Evolutionary conservation across 2,329 filamentous ascomycete species (phyloP).

Genomic region (Nemania diffusa): DNA sequence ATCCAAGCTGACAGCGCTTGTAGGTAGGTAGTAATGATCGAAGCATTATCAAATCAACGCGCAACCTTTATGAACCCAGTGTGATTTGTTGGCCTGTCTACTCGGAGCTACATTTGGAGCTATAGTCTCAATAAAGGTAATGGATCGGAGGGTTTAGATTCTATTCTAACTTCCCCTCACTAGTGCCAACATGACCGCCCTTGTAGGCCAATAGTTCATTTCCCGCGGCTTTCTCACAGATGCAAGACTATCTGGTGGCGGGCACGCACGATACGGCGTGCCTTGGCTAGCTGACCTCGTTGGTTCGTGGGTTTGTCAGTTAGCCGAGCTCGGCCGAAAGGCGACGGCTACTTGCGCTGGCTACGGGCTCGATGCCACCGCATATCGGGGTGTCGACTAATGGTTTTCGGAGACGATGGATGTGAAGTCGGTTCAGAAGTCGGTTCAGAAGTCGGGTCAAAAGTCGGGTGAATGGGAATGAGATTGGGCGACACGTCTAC

Average conservation of each 20-base stretch:
- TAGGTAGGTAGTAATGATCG: conserved; percentile 28
- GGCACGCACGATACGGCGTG: neutral
- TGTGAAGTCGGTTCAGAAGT: conserved; percentile 13
- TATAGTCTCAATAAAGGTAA: neutral
- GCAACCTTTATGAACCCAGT: neutral
- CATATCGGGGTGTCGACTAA: neutral
- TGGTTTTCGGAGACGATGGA: conserved; percentile 7
- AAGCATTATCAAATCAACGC: conserved; percentile 19
- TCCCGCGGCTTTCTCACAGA: neutral
- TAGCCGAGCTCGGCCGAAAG: conserved; percentile 29
- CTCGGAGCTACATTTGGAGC: neutral
- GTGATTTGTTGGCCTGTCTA: conserved; percentile 6
- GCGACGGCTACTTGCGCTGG: neutral
- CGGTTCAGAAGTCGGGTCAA: conserved; percentile 30
- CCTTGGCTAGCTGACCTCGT: neutral
- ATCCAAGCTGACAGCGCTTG: conserved; percentile 23
- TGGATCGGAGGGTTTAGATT: neutral
- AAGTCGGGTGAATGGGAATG: conserved; percentile 25
- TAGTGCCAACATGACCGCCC: neutral
- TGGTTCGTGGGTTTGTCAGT: neutral
- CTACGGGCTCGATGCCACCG: neutral
- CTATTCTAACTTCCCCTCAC: neutral
- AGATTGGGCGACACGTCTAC: conserved; percentile 7
- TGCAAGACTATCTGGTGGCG: neutral
- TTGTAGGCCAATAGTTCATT: neutral